Evolutionary conservation across 2,329 filamentous ascomycete genomes (phyloP).

Genomic region (Cyphellophora attinorum): DNA sequence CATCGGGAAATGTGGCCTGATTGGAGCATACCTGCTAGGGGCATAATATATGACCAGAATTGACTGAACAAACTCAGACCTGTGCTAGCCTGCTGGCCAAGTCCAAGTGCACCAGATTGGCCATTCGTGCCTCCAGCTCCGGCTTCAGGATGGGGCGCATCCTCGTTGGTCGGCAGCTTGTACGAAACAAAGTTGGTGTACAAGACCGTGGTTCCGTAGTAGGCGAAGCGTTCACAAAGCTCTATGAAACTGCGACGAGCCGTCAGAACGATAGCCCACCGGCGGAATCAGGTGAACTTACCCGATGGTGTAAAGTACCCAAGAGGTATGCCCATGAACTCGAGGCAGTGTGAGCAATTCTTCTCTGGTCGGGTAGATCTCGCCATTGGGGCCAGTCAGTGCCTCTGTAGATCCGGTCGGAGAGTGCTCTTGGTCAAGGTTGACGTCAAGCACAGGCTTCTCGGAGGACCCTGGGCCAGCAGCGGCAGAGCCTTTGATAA

Average conservation of each 20-base stretch:
- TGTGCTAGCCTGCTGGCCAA: slow-evolving; percentile 47
- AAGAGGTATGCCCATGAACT: not conserved
- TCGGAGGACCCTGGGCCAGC: too few species aligned
- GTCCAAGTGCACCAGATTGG: slow-evolving; percentile 44
- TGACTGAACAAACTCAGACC: slow-evolving; percentile 48
- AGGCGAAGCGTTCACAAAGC: slow-evolving; percentile 66
- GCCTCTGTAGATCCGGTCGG: not conserved
- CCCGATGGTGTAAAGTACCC: not conserved
- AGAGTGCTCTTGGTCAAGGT: slow-evolving; percentile 1
- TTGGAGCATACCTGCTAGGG: slow-evolving; percentile 22
- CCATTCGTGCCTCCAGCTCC: slow-evolving; percentile 30
- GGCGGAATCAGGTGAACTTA: too few species aligned
- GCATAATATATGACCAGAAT: slow-evolving; percentile 37
- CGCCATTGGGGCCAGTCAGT: slow-evolving; percentile 7
- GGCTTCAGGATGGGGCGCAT: slow-evolving; percentile 31
- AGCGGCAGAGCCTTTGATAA: not conserved
- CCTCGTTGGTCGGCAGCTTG: slow-evolving; percentile 19
- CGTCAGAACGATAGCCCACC: slow-evolving; percentile 51
- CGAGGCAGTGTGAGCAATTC: slow-evolving; percentile 8
- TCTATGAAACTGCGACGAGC: slow-evolving; percentile 30
- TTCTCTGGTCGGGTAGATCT: slow-evolving; percentile 12
- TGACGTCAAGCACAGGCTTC: slow-evolving; percentile 1
- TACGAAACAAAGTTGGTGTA: slow-evolving; percentile 54
- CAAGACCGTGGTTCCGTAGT: slow-evolving; percentile 61
- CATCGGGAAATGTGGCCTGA: too few species aligned